Percentiles rank a stretch among this genome's conserved stretches.
phyloP scores from a whole-genome alignment of 176 grass and related monocot species.

The Carex scoparia region DNA sequence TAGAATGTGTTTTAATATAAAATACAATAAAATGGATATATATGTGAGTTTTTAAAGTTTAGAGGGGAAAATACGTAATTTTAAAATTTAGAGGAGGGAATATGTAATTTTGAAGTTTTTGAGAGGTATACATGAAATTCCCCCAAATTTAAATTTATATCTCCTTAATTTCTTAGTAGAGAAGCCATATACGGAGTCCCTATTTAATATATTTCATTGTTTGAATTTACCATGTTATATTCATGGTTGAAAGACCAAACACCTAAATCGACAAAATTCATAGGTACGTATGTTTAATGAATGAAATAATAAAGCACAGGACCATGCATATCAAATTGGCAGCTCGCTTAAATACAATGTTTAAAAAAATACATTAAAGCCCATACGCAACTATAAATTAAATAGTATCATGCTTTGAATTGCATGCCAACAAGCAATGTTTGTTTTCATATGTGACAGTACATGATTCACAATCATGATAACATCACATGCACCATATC shows the following conservation, averaged over 20 bases:
- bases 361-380: not conserved
- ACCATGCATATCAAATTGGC: not conserved
- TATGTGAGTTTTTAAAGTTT: too few species aligned
- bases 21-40: too few species aligned
- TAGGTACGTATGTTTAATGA: too few species aligned
- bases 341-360: not conserved
- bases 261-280: not conserved
- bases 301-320: not conserved
- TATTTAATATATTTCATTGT: not conserved
- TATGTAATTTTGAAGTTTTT: too few species aligned
- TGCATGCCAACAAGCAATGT: constrained; percentile 4
- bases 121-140: too few species aligned
- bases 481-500: constrained; percentile 6
- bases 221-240: not conserved
- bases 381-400: not conserved
- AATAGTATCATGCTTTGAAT: not conserved
- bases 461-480: not conserved
- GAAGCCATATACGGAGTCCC: too few species aligned
- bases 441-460: not conserved
- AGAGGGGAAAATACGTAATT: too few species aligned
- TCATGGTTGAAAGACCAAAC: not conserved
- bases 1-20: too few species aligned
- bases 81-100: too few species aligned
- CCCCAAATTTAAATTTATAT: too few species aligned
- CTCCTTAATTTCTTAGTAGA: too few species aligned